Conservation (phyloP, 176 grass and related monocot genomes). For the Echinochloa phyllopogon region DNA sequence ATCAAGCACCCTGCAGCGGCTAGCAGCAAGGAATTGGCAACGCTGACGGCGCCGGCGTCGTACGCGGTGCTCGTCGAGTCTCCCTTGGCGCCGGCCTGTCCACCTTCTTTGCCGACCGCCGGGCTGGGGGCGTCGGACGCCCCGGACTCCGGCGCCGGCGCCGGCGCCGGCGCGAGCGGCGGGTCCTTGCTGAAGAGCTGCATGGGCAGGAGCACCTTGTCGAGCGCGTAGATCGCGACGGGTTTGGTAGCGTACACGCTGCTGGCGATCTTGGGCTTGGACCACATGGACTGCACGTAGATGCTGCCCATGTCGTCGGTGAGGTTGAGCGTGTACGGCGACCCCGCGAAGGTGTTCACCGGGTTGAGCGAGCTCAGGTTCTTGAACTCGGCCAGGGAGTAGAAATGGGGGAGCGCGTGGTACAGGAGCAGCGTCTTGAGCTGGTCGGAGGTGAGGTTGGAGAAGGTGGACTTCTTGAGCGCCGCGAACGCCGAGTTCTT, state of each 20-base stretch:
- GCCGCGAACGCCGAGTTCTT: slow-evolving; percentile 74
- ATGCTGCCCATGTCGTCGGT: slow-evolving; percentile 77
- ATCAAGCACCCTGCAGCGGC: slow-evolving; percentile 43
- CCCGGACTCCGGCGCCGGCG: slow-evolving; percentile 66
- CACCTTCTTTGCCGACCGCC: slow-evolving; percentile 26
- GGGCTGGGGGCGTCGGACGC: slow-evolving; percentile 62
- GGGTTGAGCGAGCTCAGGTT: slow-evolving; percentile 82
- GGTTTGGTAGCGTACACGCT: slow-evolving; percentile 78
- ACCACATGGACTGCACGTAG: slow-evolving; percentile 75
- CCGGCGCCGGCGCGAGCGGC: slow-evolving; percentile 62
- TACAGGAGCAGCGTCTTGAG: slow-evolving; percentile 81
- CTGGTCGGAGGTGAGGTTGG: slow-evolving; percentile 85
- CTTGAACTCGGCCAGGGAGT: slow-evolving; percentile 80
- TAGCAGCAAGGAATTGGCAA: slow-evolving; percentile 29
- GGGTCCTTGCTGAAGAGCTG: slow-evolving; percentile 86
- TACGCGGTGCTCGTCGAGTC: slow-evolving; percentile 29
- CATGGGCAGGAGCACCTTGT: slow-evolving; percentile 81
- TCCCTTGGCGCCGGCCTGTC: slow-evolving; percentile 29
- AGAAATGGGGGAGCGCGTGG: slow-evolving; percentile 82
- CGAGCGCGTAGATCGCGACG: slow-evolving; percentile 74
- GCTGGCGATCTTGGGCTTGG: slow-evolving; percentile 77
- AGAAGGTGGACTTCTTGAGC: slow-evolving; percentile 74
- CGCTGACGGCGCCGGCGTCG: neutral
- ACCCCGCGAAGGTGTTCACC: slow-evolving; percentile 81
- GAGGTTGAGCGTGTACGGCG: slow-evolving; percentile 72